phyloP scores from a whole-genome alignment of 208 protist genomes.

The Crithidia brevicula region DNA sequence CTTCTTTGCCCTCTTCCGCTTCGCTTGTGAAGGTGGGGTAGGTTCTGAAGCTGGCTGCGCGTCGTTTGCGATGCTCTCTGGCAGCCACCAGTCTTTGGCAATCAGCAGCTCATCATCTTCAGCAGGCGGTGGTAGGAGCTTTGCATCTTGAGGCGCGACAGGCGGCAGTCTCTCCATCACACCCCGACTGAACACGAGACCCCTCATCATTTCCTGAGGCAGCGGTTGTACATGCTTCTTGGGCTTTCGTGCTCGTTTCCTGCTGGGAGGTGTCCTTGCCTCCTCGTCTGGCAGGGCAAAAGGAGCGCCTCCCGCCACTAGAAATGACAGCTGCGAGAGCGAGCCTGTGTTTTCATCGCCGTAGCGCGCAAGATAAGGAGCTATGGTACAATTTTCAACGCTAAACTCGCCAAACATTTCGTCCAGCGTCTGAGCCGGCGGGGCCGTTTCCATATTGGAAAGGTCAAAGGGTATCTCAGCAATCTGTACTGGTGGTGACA shows the following conservation, averaged over 20 bases:
- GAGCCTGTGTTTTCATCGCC: neutral
- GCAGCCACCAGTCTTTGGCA: neutral
- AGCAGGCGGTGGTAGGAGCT: too few species aligned
- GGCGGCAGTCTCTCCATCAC: neutral
- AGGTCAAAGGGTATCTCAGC: too few species aligned
- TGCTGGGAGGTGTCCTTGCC: constrained; percentile 2
- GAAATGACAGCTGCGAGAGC: constrained; percentile 15
- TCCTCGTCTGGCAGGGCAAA: neutral
- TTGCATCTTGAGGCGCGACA: too few species aligned
- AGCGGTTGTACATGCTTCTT: too few species aligned
- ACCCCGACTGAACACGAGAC: too few species aligned
- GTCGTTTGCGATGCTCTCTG: neutral
- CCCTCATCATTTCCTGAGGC: too few species aligned
- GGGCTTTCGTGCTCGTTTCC: neutral
- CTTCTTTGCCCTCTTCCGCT: neutral
- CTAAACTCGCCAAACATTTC: neutral
- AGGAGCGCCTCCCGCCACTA: neutral
- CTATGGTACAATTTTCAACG: constrained; percentile 5
- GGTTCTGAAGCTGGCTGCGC: neutral
- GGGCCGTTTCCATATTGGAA: too few species aligned
- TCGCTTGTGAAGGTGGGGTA: neutral
- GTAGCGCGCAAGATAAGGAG: too few species aligned
- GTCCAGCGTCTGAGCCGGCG: too few species aligned
- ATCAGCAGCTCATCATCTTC: constrained; percentile 16
- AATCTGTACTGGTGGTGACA: too few species aligned